Base-by-base conservation (phyloP, 139 green algal genomes). In the Chlorella sp. region DNA sequence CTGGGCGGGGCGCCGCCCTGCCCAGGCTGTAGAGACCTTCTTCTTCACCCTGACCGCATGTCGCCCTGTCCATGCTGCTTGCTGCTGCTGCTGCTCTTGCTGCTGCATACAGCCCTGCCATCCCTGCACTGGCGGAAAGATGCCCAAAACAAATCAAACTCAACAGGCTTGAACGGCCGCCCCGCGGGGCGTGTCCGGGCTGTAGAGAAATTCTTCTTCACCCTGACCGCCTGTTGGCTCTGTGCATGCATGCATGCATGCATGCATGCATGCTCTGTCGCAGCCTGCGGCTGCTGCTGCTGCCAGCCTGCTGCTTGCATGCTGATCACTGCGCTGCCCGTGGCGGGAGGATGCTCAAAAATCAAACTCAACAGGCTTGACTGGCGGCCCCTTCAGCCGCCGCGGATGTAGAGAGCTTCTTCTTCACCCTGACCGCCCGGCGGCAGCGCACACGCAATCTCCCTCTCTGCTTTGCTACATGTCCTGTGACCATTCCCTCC, bases 361-460 rank as follows among this genome's bases (percentile, higher is more conserved):
- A 64, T 87, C 83, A 87, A 87, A 87, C 83, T 87, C 83, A 87
- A 87, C 83, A 84, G 83, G 83, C 83, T 87, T 87, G 83, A 87
- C 78, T 30, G 75, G 75, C 78, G 39, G 62, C 62, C 30, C 21
- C 30, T 16, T n/a, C 39, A 17, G 72, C 34, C 11, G 67, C 41
- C 2, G 44, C 67, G 39, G 44, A 28, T 76, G 82, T 80, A 74
- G 88, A 90, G 47, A 87, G 20, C 23, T 62, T 65, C 72, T 87
- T 78, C 74, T 87, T 74, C 80, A 74, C 73, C 80, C 74, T 82
- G 75, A 84, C 78, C 64, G 63, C 64, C 73, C 72, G 7, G 20
- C 72, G 17, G 6, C 18, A 41, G 47, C 44, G 26, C 72, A 41
- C 28, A n/a, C 44, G 26, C 72, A 36, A 44, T 16, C 18, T 28